Evolutionary conservation across 2,329 filamentous ascomycete species (phyloP).

Genomic region (Podosphaera aphanis): DNA sequence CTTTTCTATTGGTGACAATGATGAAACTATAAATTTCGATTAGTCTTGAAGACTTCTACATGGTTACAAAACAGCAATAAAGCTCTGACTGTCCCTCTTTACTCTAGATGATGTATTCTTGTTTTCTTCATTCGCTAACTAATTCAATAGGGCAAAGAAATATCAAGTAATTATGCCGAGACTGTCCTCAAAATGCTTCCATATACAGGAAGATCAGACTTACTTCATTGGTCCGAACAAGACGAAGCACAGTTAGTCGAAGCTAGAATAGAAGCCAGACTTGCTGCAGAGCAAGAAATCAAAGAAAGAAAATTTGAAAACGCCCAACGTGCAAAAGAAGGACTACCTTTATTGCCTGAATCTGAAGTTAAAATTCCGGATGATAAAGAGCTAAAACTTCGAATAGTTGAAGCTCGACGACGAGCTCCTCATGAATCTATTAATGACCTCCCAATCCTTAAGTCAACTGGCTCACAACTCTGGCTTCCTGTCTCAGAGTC

Average conservation of each 20-base stretch:
- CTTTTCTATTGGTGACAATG: constrained; percentile 19
- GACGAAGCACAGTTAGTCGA: background rate
- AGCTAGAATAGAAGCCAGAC: background rate
- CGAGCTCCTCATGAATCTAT: constrained; percentile 30
- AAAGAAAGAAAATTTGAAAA: background rate
- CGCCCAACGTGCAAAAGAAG: background rate
- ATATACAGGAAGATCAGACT: constrained; percentile 20
- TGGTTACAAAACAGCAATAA: constrained; percentile 57
- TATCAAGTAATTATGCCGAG: constrained; percentile 54
- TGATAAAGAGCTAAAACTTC: constrained; percentile 26
- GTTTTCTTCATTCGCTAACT: constrained; percentile 6
- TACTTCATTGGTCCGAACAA: background rate
- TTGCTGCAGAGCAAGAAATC: background rate
- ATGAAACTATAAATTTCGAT: constrained; percentile 70
- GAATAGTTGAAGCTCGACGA: background rate
- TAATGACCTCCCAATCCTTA: constrained; percentile 41
- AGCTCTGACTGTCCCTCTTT: no score
- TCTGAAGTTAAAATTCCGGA: constrained; percentile 17
- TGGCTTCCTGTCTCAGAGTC: constrained; percentile 41
- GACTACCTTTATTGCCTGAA: background rate
- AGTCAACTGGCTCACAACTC: constrained; percentile 36
- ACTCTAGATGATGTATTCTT: no score
- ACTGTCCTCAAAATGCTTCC: constrained; percentile 67
- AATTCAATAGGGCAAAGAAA: constrained; percentile 39
- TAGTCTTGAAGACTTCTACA: constrained; percentile 96